Base-by-base conservation (phyloP, 306 rosid species). In the Calophaca sinica region DNA sequence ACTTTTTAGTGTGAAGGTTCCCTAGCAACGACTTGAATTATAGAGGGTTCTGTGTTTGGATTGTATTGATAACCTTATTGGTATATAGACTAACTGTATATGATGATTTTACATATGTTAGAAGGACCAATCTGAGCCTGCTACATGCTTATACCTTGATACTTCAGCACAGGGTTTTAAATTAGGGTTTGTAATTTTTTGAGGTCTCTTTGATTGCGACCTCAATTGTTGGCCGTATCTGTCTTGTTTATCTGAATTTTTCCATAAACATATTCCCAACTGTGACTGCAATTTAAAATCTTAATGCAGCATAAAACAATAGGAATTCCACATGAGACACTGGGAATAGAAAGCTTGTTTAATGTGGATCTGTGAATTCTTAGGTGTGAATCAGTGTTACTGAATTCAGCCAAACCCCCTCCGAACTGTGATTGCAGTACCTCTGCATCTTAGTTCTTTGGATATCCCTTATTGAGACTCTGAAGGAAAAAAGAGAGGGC, bases 371-470 rank as follows among this genome's bases (percentile, higher is more conserved):
- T 51, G 54, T 10, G 50, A 38, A 44, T 52, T 20, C 31, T 14
- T 61, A 9, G 62, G 75, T 67, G 73, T 61, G 44, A 62, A 15
- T 72, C 11, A 62, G 68, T 13, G 49, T 62, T 38, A 14, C 49
- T 4, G 32, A 62, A 3, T 38, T 62, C 6, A 3, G 6, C 26
- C 3, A 7, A 62, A 38, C 3, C 5, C 9, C 41, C 15, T 62
- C 4, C 3, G 32, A 14, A 62, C 5, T 13, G 41, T 13, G 4
- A 62, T 36, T 38, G 7, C 7, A 1, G 49, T 38, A 9, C 10
- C 20, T 60, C 45, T 58, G 15, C 7, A 29, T 35, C 46, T 5
- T 1, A 7, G 28, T 12, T 61, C 12, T 0, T n/a, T 55, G 62
- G 62, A n/a, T 55, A 55, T 28, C 35, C 5, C 36, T 9, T 55